Conservation (phyloP, 1,284 basidiomycete genomes). For the Ustilago tritici region DNA sequence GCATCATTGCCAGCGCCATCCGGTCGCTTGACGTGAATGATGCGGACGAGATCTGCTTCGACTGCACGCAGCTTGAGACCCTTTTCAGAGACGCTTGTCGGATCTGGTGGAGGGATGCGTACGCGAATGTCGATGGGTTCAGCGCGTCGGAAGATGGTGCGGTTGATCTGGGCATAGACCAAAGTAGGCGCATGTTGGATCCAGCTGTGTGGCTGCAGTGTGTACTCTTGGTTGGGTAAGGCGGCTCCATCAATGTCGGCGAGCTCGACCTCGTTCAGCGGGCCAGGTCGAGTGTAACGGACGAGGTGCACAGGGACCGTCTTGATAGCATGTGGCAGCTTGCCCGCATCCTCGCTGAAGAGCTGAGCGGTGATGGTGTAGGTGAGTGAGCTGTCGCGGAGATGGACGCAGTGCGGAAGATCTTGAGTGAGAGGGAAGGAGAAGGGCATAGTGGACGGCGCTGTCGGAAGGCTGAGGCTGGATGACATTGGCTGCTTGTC, state of each 20-base stretch:
- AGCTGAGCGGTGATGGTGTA: constrained; percentile 60
- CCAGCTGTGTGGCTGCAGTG: constrained; percentile 57
- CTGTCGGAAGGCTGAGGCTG: constrained; percentile 18
- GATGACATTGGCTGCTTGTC: constrained; percentile 27
- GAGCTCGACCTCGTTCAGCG: constrained; percentile 34
- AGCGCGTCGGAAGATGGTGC: constrained; percentile 63
- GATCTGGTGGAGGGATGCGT: constrained; percentile 61
- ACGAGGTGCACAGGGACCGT: constrained; percentile 58
- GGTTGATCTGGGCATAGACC: constrained; percentile 58
- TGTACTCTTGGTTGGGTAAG: constrained; percentile 35
- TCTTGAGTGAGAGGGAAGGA: constrained; percentile 62
- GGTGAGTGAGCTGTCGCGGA: constrained; percentile 51
- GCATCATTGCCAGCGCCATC: background rate
- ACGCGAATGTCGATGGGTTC: constrained; percentile 65
- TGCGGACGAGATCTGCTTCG: constrained; percentile 60
- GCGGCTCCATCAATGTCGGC: constrained; percentile 29
- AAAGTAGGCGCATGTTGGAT: constrained; percentile 39
- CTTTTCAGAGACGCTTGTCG: constrained; percentile 48
- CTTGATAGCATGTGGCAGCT: constrained; percentile 39
- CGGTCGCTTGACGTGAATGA: constrained; percentile 52
- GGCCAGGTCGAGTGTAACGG: constrained; percentile 57
- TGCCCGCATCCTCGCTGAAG: constrained; percentile 28
- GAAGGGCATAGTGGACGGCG: constrained; percentile 63
- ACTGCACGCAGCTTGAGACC: constrained; percentile 60
- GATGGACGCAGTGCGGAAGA: constrained; percentile 67